These are phyloP conservation scores for Tricholoma flavovirens DNA, from an alignment of 768 basidiomycete species.

Conservation along the genomic window DNA sequence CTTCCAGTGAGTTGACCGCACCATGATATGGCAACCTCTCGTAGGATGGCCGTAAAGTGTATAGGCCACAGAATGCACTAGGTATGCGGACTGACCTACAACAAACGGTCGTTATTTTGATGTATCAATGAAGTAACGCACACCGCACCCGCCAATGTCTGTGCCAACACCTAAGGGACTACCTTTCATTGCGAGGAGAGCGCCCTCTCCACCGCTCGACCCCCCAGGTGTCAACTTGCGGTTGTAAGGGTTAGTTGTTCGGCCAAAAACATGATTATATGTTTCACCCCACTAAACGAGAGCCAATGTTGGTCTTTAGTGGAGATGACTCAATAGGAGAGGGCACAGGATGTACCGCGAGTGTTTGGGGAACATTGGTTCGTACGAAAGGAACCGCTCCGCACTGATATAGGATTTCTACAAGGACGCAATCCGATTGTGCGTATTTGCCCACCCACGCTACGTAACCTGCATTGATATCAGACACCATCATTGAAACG, in stretches of 20 bases:
- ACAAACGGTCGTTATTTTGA: not conserved
- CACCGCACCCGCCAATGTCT: conserved; percentile 51
- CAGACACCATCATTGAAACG: not conserved
- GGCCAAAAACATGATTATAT: conserved; percentile 56
- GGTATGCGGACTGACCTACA: conserved; percentile 52
- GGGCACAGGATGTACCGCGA: conserved; percentile 32
- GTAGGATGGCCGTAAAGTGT: conserved; percentile 53
- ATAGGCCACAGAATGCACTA: conserved; percentile 49
- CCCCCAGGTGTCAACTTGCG: conserved; percentile 53
- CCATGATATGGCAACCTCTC: conserved; percentile 51
- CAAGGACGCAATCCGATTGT: conserved; percentile 43
- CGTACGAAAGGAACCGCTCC: conserved; percentile 57
- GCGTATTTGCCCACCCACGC: conserved; percentile 46
- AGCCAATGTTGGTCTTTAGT: conserved; percentile 4
- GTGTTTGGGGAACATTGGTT: conserved; percentile 52
- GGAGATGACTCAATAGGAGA: not conserved
- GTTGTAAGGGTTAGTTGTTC: conserved; percentile 59
- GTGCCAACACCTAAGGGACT: conserved; percentile 58
- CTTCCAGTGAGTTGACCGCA: conserved; percentile 43
- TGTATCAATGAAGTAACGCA: not conserved
- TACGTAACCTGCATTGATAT: conserved; percentile 37
- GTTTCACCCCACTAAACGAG: conserved; percentile 46
- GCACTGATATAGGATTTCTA: conserved; percentile 44
- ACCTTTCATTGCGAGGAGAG: conserved; percentile 54
- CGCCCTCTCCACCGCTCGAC: conserved; percentile 64